phyloP scores from a whole-genome alignment of 805 yeast genomes.

The Kazachstania psychrophila region DNA sequence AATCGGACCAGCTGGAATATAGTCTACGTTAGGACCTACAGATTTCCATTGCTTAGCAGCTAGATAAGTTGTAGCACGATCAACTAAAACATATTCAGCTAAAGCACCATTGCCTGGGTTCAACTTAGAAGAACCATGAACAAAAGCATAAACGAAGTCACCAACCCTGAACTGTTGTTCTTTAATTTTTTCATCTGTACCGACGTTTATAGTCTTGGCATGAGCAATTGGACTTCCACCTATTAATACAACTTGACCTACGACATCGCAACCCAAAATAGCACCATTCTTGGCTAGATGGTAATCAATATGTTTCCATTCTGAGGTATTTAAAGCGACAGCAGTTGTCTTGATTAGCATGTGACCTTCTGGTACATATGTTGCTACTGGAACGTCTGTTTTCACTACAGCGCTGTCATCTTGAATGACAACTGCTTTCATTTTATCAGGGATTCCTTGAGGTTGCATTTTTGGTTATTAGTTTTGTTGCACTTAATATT shows the following conservation, averaged over 20 bases:
- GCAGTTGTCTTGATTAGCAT: slow-evolving; percentile 47
- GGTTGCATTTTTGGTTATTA: slow-evolving; percentile 6
- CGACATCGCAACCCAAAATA: slow-evolving; percentile 50
- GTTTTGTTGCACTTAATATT: background rate
- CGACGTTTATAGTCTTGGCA: background rate
- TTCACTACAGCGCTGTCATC: slow-evolving; percentile 26
- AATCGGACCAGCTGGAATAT: slow-evolving; percentile 26
- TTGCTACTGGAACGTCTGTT: slow-evolving; percentile 28
- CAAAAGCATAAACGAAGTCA: slow-evolving; percentile 44
- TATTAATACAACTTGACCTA: slow-evolving; percentile 47
- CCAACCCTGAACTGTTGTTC: slow-evolving; percentile 35
- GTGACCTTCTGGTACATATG: slow-evolving; percentile 26
- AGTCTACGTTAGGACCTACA: background rate
- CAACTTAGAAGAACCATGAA: slow-evolving; percentile 43
- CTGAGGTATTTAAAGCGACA: slow-evolving; percentile 58
- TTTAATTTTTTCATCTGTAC: background rate
- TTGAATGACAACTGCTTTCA: slow-evolving; percentile 37
- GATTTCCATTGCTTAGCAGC: slow-evolving; percentile 12
- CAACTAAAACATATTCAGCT: slow-evolving; percentile 41
- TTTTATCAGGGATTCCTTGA: slow-evolving; percentile 22
- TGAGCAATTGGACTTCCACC: slow-evolving; percentile 33
- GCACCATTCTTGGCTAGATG: slow-evolving; percentile 37
- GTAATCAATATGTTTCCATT: slow-evolving; percentile 49
- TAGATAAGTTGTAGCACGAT: slow-evolving; percentile 24
- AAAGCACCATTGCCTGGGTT: slow-evolving; percentile 46